phyloP scores from a whole-genome alignment of 2,329 filamentous ascomycete species.

The Fusarium succisae region DNA sequence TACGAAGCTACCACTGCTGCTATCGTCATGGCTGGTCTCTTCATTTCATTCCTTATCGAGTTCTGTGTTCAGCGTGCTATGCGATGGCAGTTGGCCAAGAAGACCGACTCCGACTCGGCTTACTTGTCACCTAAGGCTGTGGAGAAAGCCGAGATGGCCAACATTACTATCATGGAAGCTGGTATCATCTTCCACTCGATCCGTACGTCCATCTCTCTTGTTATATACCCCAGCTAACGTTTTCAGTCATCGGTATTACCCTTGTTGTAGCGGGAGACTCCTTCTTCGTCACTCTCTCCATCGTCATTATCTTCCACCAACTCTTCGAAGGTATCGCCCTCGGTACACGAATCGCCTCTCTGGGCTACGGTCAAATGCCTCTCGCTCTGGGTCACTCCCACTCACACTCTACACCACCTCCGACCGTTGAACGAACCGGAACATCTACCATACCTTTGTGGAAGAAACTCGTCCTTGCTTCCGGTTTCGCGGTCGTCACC shows the following conservation, averaged over 20 bases:
- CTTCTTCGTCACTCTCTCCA: constrained; percentile 64
- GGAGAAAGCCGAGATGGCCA: constrained; percentile 40
- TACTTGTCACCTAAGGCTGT: constrained; percentile 37
- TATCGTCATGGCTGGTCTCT: constrained; percentile 77
- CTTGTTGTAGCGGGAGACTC: constrained; percentile 67
- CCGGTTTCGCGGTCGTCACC: constrained; percentile 74
- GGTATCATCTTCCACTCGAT: constrained; percentile 81
- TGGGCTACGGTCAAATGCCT: constrained; percentile 51
- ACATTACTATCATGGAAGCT: constrained; percentile 71
- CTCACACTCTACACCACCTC: constrained; percentile 29
- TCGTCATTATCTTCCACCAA: constrained; percentile 80
- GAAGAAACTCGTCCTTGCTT: constrained; percentile 69
- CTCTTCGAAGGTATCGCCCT: constrained; percentile 82
- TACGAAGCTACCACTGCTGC: constrained; percentile 77
- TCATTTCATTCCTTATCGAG: constrained; percentile 77
- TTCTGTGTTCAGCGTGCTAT: constrained; percentile 70
- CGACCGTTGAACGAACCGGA: constrained; percentile 27
- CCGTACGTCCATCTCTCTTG: constrained; percentile 52
- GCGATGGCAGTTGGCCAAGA: constrained; percentile 45
- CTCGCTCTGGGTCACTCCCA: constrained; percentile 30
- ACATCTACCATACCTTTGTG: constrained; percentile 47
- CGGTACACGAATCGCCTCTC: constrained; percentile 72
- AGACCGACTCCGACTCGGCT: constrained; percentile 16
- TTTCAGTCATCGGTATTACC: constrained; percentile 68
- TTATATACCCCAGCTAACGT: neutral